A percentile compares a stretch with the other conserved stretches of the same genome.
These are phyloP conservation scores for Irpex lacteus DNA, from an alignment of 1,284 basidiomycete species.

Conservation along the genomic window DNA sequence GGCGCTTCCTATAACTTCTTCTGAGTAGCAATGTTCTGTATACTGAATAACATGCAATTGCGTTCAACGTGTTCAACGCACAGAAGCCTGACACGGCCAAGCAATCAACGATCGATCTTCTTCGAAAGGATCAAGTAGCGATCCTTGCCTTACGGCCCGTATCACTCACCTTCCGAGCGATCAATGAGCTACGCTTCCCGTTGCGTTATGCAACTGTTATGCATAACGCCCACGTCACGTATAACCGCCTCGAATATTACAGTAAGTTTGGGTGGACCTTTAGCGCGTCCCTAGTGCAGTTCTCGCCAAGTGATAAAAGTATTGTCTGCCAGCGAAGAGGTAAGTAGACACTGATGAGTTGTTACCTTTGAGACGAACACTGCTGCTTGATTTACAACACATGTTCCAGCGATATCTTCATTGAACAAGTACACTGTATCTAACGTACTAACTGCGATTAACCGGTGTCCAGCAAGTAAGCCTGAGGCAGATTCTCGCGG, in stretches of 20 bases:
- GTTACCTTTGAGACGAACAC: no score
- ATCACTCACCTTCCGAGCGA: neutral
- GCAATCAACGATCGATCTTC: neutral
- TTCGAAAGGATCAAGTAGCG: neutral
- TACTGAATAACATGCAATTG: neutral
- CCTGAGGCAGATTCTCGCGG: neutral
- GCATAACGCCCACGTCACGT: no score
- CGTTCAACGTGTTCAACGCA: neutral
- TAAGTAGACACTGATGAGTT: no score
- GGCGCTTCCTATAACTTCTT: neutral
- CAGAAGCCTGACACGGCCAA: neutral
- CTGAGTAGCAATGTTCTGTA: neutral
- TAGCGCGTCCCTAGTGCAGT: no score
- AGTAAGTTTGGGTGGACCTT: neutral
- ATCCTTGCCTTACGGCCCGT: neutral
- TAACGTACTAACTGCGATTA: neutral
- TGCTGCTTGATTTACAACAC: no score
- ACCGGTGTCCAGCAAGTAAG: neutral
- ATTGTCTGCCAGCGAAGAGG: no score
- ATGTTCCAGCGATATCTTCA: neutral
- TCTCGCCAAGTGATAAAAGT: no score
- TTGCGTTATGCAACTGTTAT: no score
- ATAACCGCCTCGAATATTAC: neutral
- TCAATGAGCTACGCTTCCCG: neutral
- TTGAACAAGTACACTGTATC: neutral